Evolutionary conservation across 1,284 basidiomycete genomes (phyloP).

Genomic region (Mycosarcoma maydis): DNA sequence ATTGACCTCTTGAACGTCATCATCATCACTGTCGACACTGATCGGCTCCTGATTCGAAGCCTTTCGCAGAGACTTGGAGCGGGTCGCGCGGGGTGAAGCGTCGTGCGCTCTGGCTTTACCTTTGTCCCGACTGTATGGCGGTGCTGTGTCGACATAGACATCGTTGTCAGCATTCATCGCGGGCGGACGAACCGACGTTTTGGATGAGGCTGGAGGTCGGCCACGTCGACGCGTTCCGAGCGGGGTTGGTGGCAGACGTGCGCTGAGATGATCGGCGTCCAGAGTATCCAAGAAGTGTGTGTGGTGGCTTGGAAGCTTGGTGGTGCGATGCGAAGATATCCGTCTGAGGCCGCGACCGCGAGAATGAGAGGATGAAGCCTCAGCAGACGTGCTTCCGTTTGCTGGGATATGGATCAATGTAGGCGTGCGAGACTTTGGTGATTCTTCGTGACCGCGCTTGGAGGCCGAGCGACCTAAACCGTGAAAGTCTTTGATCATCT

Average conservation of each 20-base stretch:
- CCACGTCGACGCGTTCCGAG: background rate
- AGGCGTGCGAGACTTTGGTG: no score
- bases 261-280: background rate
- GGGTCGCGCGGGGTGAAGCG: background rate
- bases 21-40: slow-evolving; percentile 6
- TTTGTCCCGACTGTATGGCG: slow-evolving; percentile 1
- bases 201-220: background rate
- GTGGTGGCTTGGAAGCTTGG: background rate
- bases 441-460: background rate
- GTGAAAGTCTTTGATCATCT: background rate
- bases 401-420: slow-evolving; percentile 13
- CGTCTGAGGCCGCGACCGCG: background rate
- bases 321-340: background rate
- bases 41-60: slow-evolving; percentile 4
- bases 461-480: background rate
- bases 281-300: slow-evolving; percentile 2
- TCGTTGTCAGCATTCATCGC: background rate
- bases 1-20: background rate
- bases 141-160: background rate
- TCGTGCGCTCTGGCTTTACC: slow-evolving; percentile 30
- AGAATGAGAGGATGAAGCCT: background rate
- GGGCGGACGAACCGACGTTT: background rate
- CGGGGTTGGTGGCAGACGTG: background rate
- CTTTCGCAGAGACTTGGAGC: slow-evolving; percentile 2
- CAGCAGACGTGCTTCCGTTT: slow-evolving; percentile 2